phyloP scores from a whole-genome alignment of 2,329 filamentous ascomycete species.

The Botrytis porri region DNA sequence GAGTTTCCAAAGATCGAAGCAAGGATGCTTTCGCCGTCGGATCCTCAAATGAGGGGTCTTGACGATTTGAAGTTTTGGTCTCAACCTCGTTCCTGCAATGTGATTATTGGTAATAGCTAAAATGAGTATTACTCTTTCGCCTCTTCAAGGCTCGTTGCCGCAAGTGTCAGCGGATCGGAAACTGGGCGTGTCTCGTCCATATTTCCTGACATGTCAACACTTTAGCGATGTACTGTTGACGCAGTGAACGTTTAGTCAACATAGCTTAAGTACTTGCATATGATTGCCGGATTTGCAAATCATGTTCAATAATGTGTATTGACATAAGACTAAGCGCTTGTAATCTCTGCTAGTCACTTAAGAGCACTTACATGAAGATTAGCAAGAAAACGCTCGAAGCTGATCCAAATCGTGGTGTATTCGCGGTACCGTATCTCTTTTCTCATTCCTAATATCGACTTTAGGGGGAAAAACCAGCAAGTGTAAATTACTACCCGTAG shows the following conservation, averaged over 20 bases:
- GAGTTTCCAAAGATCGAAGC: neutral
- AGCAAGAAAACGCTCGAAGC: no score
- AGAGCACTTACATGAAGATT: neutral
- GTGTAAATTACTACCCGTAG: neutral
- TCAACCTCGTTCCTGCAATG: neutral
- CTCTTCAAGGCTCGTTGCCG: neutral
- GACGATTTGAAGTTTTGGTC: neutral
- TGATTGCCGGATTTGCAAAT: neutral
- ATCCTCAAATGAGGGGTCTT: neutral
- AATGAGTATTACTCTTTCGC: neutral
- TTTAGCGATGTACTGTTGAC: neutral
- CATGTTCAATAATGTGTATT: neutral
- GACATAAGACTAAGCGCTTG: neutral
- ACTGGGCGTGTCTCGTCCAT: neutral
- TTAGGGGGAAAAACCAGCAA: neutral
- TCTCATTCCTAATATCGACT: neutral
- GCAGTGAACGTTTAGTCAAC: neutral
- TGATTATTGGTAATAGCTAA: conserved; percentile 10
- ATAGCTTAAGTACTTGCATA: neutral
- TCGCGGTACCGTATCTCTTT: neutral
- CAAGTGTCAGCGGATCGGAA: neutral
- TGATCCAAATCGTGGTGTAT: no score
- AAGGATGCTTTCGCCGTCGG: neutral
- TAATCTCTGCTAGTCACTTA: neutral
- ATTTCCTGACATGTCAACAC: neutral